phyloP scores from a whole-genome alignment of 768 basidiomycete genomes.

The Lactarius deliciosus region DNA sequence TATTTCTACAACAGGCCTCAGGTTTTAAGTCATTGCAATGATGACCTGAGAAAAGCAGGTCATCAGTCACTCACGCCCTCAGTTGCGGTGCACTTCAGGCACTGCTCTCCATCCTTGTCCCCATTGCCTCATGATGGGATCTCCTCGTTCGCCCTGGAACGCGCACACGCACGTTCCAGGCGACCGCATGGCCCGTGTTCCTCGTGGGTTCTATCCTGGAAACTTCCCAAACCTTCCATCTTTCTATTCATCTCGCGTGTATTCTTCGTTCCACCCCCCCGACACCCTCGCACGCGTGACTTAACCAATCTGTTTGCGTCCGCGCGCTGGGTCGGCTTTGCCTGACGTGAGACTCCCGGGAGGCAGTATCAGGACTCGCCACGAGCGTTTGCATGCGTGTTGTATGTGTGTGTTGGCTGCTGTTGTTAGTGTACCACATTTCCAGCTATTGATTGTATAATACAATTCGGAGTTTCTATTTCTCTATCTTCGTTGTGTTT shows the following conservation, averaged over 20 bases:
- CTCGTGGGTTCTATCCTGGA: not conserved
- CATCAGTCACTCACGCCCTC: not conserved
- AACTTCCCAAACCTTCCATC: not conserved
- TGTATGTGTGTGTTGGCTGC: no score
- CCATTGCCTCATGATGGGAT: not conserved
- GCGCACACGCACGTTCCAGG: not conserved
- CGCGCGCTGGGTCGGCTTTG: not conserved
- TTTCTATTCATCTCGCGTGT: not conserved
- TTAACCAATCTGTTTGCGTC: not conserved
- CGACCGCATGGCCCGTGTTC: not conserved
- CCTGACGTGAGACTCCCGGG: not conserved
- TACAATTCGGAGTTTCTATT: no score
- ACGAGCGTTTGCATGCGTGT: no score
- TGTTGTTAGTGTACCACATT: no score
- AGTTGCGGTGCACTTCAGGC: not conserved
- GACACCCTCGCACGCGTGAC: constrained; percentile 2
- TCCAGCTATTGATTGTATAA: no score
- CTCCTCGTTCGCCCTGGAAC: not conserved
- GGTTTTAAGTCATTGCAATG: not conserved
- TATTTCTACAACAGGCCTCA: not conserved
- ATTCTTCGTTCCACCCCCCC: not conserved
- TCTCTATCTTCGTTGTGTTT: no score
- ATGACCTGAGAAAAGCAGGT: not conserved
- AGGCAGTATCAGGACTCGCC: not conserved
- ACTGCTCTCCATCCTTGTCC: not conserved